phyloP scores from a whole-genome alignment of 768 basidiomycete species.

The Rhizopogon vinicolor region DNA sequence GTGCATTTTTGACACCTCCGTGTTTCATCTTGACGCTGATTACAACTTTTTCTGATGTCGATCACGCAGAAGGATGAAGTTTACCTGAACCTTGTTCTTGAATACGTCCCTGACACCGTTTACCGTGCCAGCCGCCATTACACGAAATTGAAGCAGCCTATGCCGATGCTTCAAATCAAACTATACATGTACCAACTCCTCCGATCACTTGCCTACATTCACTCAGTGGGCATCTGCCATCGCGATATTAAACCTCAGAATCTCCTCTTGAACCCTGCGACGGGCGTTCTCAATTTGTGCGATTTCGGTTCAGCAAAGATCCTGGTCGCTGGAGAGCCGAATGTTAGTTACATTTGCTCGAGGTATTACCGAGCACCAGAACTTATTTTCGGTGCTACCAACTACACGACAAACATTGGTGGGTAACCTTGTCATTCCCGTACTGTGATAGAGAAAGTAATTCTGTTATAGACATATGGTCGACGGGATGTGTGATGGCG shows the following conservation, averaged over 20 bases:
- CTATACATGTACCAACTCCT: slow-evolving; percentile 99
- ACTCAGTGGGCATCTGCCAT: slow-evolving; percentile 99
- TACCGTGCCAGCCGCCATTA: slow-evolving; percentile 99
- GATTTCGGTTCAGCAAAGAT: slow-evolving; percentile 99
- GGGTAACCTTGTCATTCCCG: slow-evolving; percentile 24
- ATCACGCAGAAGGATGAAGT: slow-evolving; percentile 91
- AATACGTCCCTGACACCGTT: slow-evolving; percentile 99
- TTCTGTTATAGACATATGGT: slow-evolving; percentile 83
- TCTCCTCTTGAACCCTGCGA: slow-evolving; percentile 92
- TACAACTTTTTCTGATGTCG: slow-evolving; percentile 1
- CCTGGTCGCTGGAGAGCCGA: slow-evolving; percentile 94
- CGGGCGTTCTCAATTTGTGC: slow-evolving; percentile 95
- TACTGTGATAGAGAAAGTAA: slow-evolving; percentile 5
- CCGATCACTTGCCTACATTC: slow-evolving; percentile 97
- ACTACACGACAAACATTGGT: slow-evolving; percentile 99
- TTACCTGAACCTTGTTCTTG: slow-evolving; percentile 97
- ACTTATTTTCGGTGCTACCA: slow-evolving; percentile 98
- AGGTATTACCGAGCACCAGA: slow-evolving; percentile 99
- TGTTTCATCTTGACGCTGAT: slow-evolving; percentile 4
- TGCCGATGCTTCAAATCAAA: slow-evolving; percentile 99
- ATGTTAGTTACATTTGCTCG: slow-evolving; percentile 99
- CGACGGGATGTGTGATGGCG: slow-evolving; percentile 99
- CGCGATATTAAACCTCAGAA: slow-evolving; percentile 99
- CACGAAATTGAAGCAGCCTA: slow-evolving; percentile 98
- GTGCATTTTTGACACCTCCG: slow-evolving; percentile 17